Percentiles rank a stretch among this genome's conserved stretches.
These are phyloP conservation scores for Plasmodium yoelii DNA, from an alignment of 169 alveolate species.

Conservation along the genomic window DNA sequence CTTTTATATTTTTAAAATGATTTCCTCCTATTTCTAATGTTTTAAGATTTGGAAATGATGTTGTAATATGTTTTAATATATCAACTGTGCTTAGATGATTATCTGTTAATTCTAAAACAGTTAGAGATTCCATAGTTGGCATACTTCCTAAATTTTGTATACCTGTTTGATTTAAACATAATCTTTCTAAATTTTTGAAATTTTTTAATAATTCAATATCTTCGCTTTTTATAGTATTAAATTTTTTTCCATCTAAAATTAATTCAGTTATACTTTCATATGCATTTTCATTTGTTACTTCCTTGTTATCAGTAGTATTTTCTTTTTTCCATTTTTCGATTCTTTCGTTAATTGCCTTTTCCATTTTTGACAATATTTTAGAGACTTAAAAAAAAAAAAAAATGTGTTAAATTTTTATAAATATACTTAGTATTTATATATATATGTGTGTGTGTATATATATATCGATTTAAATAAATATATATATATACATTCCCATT, in stretches of 20 bases:
- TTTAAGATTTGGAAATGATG: conserved; percentile 88
- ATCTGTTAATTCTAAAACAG: conserved; percentile 90
- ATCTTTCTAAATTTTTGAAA: conserved; percentile 84
- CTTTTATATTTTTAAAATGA: conserved; percentile 86
- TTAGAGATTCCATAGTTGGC: conserved; percentile 88
- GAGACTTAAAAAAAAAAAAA: conserved; percentile 1
- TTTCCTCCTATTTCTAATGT: conserved; percentile 92
- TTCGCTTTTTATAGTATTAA: conserved; percentile 81
- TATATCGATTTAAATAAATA: not conserved
- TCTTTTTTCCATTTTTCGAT: conserved; percentile 81
- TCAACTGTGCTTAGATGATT: conserved; percentile 89
- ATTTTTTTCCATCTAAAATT: conserved; percentile 89
- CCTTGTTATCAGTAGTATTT: conserved; percentile 75
- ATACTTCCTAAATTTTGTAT: conserved; percentile 85
- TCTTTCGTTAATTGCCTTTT: conserved; percentile 79
- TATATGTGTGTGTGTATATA: not conserved
- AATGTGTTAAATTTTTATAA: not conserved
- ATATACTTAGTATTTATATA: not conserved
- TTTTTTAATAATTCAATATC: conserved; percentile 87
- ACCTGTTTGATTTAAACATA: conserved; percentile 92
- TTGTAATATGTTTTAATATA: conserved; percentile 82
- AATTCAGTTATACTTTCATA: conserved; percentile 84
- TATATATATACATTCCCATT: not conserved
- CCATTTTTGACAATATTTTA: conserved; percentile 76
- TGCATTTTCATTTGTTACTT: conserved; percentile 80